Conservation (phyloP, 768 basidiomycete genomes). For the Pulveroboletus ravenelii region DNA sequence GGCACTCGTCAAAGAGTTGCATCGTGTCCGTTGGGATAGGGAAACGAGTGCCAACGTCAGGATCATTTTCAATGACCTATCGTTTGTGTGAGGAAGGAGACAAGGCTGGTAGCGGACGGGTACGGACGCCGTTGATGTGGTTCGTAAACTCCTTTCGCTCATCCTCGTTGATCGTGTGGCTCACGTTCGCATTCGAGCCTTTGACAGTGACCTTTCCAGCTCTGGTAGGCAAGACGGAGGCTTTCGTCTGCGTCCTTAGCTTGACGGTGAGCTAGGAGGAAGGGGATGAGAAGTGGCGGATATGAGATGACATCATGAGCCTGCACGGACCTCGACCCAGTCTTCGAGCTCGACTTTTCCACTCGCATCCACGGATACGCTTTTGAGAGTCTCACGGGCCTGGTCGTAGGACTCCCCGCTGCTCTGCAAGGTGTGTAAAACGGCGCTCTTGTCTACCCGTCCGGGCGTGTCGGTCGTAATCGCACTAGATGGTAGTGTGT, state of each 20-base stretch:
- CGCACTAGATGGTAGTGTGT: conserved; percentile 39
- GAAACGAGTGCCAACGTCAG: conserved; percentile 74
- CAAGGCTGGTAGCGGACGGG: neutral
- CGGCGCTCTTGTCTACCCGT: conserved; percentile 75
- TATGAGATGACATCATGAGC: conserved; percentile 19
- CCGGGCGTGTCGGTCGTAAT: conserved; percentile 78
- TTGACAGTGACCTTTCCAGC: conserved; percentile 91
- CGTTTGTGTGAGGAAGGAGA: conserved; percentile 6
- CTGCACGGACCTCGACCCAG: conserved; percentile 82
- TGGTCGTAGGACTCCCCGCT: conserved; percentile 88
- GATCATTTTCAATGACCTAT: conserved; percentile 87
- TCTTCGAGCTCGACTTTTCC: conserved; percentile 97
- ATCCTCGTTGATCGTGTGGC: conserved; percentile 97
- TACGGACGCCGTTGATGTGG: conserved; percentile 88
- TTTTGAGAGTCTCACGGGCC: conserved; percentile 86
- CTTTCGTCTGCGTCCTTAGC: conserved; percentile 49
- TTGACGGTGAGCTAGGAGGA: conserved; percentile 70
- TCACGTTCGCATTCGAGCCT: conserved; percentile 92
- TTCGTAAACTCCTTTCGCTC: conserved; percentile 95
- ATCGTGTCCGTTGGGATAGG: conserved; percentile 96
- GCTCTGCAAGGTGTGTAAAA: conserved; percentile 72
- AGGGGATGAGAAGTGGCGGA: conserved; percentile 10
- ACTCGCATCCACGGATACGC: conserved; percentile 89
- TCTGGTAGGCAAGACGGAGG: conserved; percentile 50
- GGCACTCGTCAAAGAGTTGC: conserved; percentile 97